Evolutionary conservation across 1,284 basidiomycete genomes (phyloP), one percentile per base, ranked within the genome.

Genomic region (Sporisorium reilianum): DNA sequence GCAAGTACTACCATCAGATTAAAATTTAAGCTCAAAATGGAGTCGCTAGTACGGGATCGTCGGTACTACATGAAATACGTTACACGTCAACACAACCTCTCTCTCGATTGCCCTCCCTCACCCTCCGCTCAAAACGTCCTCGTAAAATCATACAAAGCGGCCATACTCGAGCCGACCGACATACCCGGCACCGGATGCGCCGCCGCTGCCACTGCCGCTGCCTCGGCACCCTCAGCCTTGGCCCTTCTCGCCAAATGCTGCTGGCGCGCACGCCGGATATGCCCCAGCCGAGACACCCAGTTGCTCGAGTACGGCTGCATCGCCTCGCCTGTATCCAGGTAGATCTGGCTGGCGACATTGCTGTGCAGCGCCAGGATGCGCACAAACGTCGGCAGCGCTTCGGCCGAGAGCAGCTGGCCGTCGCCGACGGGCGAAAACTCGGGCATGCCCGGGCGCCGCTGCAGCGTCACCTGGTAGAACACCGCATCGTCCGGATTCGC

Each of bases 381-480:
- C 5, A 84, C 82, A 61, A 84, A 84, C 55, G 41, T 65, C 0
- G 83, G 67, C 40, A 84, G 55, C 5, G 78, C 68, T 18, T 71
- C 75, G 12, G 79, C 80, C 14, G 75, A 79, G 16, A 84, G 57
- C 30, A 84, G 65, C 58, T 82, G 75, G 3, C 82, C 82, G 44
- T 83, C 80, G 26, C 83, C 81, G 1, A 83, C 75, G 18, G 82
- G 81, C 10, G 77, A 78, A 32, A 84, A 84, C 45, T 79, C 78
- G 0, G 83, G 83, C 57, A 84, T 67, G 9, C 78, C 81, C 2
- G 75, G 59, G 10, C 79, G 69, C 6, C 73, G 68, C 57, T 84
- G 83, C 22, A 84, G 68, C n/a, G 77, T 77, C 18, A 84, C 83
- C 34, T 79, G 81, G 60, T 82, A 84, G 60, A 81, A 84, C 40